Conservation (phyloP, 2,329 filamentous ascomycete species). For the Orbilia oligospora region DNA sequence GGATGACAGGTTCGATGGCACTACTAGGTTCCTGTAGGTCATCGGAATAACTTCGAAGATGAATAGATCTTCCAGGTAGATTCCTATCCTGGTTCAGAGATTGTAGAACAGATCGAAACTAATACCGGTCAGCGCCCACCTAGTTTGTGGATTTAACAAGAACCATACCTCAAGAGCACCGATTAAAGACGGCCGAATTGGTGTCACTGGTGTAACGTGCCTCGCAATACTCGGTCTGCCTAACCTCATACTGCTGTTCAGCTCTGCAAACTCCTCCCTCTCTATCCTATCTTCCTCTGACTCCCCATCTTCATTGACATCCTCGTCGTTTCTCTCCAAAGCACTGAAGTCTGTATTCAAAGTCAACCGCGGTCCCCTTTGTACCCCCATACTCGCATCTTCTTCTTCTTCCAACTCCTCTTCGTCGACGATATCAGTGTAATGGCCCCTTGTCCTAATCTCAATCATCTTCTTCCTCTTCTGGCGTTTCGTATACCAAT, state of each 20-base stretch:
- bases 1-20: conserved; percentile 68
- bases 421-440: conserved; percentile 68
- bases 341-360: conserved; percentile 76
- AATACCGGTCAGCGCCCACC: neutral
- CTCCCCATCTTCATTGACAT: conserved; percentile 73
- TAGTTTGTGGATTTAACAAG: neutral
- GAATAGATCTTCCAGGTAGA: conserved; percentile 76
- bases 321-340: conserved; percentile 75
- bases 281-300: conserved; percentile 70
- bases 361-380: conserved; percentile 68
- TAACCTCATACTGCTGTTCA: conserved; percentile 93
- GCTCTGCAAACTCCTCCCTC: conserved; percentile 80
- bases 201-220: conserved; percentile 81
- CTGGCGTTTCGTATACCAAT: conserved; percentile 82
- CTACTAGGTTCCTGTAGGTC: conserved; percentile 68
- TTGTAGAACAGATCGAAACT: conserved; percentile 88
- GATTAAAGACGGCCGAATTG: conserved; percentile 89
- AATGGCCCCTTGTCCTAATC: conserved; percentile 62
- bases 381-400: conserved; percentile 71
- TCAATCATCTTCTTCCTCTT: conserved; percentile 66
- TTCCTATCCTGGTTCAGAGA: conserved; percentile 87
- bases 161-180: conserved; percentile 79
- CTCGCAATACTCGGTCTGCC: conserved; percentile 75
- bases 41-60: conserved; percentile 79
- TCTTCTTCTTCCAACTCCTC: conserved; percentile 73